Percentiles rank a stretch among this genome's conserved stretches.
Evolutionary conservation across 179 eudicot species (phyloP).

Genomic region (Spinacia oleracea): DNA sequence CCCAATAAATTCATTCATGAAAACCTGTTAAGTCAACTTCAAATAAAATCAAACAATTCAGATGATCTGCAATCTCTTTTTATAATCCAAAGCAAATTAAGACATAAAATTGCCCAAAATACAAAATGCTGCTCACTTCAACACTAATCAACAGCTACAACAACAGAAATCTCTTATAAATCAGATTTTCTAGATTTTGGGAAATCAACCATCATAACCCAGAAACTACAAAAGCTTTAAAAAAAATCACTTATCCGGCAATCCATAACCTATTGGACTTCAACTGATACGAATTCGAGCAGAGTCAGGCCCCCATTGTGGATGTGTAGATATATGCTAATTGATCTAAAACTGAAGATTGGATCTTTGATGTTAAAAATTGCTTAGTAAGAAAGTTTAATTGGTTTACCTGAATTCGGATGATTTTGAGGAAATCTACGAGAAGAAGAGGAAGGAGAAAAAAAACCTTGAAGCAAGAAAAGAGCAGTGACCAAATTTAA

Average conservation of each 20-base stretch:
- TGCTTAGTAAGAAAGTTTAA: neutral
- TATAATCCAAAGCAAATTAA: neutral
- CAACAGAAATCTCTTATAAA: neutral
- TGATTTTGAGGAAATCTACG: slow-evolving; percentile 29
- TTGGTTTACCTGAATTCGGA: slow-evolving; percentile 40
- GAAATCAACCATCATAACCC: neutral
- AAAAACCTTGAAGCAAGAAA: slow-evolving; percentile 57
- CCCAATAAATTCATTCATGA: neutral
- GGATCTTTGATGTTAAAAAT: neutral
- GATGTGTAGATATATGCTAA: too few species aligned
- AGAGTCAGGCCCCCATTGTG: too few species aligned
- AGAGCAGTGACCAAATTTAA: slow-evolving; percentile 68
- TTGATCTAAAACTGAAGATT: neutral
- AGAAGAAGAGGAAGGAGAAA: slow-evolving; percentile 50
- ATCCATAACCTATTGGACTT: too few species aligned
- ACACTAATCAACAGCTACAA: neutral
- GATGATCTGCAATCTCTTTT: neutral
- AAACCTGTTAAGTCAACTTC: neutral
- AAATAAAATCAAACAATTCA: neutral
- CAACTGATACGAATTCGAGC: too few species aligned
- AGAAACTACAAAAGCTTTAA: neutral
- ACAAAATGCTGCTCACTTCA: neutral
- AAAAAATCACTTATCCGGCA: too few species aligned
- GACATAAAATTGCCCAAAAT: neutral
- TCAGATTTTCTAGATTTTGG: neutral